phyloP scores from a whole-genome alignment of 805 yeast genomes.

The Zygosaccharomyces bailii region DNA sequence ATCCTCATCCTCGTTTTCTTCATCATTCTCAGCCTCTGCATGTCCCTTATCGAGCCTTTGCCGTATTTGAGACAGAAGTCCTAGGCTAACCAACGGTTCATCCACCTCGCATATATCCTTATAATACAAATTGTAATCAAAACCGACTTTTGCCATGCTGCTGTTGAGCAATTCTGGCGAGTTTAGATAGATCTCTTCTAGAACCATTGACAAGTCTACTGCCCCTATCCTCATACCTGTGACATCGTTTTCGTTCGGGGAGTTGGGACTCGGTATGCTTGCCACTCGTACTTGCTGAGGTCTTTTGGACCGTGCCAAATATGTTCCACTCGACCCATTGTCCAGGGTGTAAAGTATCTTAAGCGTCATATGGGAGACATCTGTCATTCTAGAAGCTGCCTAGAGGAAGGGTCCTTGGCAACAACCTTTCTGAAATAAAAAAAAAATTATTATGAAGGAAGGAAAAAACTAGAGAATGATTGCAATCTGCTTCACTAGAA shows the following conservation, averaged over 20 bases:
- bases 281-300: slow-evolving; percentile 29
- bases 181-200: slow-evolving; percentile 31
- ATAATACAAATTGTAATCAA: slow-evolving; percentile 36
- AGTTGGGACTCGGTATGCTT: slow-evolving; percentile 26
- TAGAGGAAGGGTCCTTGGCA: background rate
- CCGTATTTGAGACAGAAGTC: slow-evolving; percentile 35
- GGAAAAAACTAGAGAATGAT: background rate
- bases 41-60: slow-evolving; percentile 15
- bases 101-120: slow-evolving; percentile 35
- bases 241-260: slow-evolving; percentile 13
- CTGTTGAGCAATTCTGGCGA: slow-evolving; percentile 35
- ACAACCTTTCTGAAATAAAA: background rate
- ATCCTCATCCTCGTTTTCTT: slow-evolving; percentile 24
- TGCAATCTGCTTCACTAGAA: slow-evolving; percentile 1
- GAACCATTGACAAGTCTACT: slow-evolving; percentile 25
- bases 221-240: slow-evolving; percentile 30
- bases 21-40: slow-evolving; percentile 15
- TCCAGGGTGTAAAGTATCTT: slow-evolving; percentile 36
- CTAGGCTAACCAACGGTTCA: slow-evolving; percentile 37
- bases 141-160: slow-evolving; percentile 15
- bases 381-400: slow-evolving; percentile 19
- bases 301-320: slow-evolving; percentile 32
- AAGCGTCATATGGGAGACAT: slow-evolving; percentile 29
- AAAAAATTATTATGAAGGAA: background rate
- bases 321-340: slow-evolving; percentile 28